Evolutionary conservation across 2,329 filamentous ascomycete species (phyloP).

Genomic region (Fusarium nelsonii): DNA sequence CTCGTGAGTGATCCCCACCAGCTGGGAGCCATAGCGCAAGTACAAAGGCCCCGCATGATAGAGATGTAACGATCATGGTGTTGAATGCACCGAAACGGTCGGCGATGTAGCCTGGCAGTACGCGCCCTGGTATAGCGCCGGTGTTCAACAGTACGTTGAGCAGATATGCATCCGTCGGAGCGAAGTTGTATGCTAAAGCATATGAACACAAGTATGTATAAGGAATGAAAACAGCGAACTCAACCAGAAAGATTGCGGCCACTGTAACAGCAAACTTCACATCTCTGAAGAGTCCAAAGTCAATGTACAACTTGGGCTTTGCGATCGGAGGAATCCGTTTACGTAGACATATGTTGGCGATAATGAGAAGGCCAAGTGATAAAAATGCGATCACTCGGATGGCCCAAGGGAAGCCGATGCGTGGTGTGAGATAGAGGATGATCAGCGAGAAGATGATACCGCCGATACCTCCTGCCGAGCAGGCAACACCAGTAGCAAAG

Average conservation of each 20-base stretch:
- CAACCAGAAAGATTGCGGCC: slow-evolving; percentile 61
- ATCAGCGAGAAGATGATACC: slow-evolving; percentile 64
- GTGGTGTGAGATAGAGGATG: slow-evolving; percentile 46
- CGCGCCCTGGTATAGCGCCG: slow-evolving; percentile 19
- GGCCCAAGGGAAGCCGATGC: slow-evolving; percentile 51
- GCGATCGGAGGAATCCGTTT: slow-evolving; percentile 64
- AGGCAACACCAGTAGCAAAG: slow-evolving; percentile 76
- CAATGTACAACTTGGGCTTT: slow-evolving; percentile 59
- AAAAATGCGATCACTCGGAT: slow-evolving; percentile 49
- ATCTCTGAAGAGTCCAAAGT: slow-evolving; percentile 65
- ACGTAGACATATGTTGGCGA: slow-evolving; percentile 35
- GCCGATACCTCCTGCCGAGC: slow-evolving; percentile 72
- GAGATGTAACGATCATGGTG: slow-evolving; percentile 24
- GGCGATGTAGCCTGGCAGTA: slow-evolving; percentile 54
- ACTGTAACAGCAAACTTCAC: slow-evolving; percentile 65
- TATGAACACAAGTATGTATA: slow-evolving; percentile 32
- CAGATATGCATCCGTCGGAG: not conserved
- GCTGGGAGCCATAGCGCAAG: slow-evolving; percentile 25
- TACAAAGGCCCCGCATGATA: slow-evolving; percentile 4
- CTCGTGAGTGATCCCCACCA: slow-evolving; percentile 57
- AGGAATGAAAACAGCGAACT: slow-evolving; percentile 36
- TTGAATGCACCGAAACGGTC: slow-evolving; percentile 29
- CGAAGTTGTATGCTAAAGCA: slow-evolving; percentile 53
- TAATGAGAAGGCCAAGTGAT: not conserved
- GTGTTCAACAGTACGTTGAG: slow-evolving; percentile 21